Evolutionary conservation across 129 eudicot species (phyloP).

Genomic region (Apium graveolens): DNA sequence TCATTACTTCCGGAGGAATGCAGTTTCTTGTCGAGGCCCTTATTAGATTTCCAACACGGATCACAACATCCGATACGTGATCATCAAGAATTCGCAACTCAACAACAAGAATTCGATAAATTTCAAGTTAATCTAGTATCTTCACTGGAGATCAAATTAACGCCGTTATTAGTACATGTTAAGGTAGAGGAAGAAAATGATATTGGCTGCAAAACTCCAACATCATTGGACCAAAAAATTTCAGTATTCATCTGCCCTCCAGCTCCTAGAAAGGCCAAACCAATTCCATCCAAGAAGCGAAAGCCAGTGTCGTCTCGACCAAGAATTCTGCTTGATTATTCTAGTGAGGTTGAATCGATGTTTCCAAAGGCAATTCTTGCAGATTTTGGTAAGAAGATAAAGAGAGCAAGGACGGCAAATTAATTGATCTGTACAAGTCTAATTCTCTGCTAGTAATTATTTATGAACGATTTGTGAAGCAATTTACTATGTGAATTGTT

Average conservation of each 20-base stretch:
- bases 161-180: not conserved
- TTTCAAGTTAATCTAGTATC: not conserved
- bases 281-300: slow-evolving; percentile 2
- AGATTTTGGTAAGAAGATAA: slow-evolving; percentile 18
- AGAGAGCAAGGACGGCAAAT: slow-evolving; percentile 11
- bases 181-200: slow-evolving; percentile 12
- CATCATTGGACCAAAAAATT: slow-evolving; percentile 4
- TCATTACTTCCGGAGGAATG: slow-evolving; percentile 3
- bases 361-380: slow-evolving; percentile 11
- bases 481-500: not conserved
- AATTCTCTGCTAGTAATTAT: not conserved
- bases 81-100: not conserved
- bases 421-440: not conserved
- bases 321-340: slow-evolving; percentile 10
- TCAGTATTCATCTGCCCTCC: slow-evolving; percentile 11
- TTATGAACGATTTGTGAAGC: not conserved
- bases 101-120: not conserved
- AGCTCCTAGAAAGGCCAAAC: slow-evolving; percentile 12
- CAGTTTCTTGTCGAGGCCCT: slow-evolving; percentile 13
- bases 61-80: not conserved
- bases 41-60: slow-evolving; percentile 6
- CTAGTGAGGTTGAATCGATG: slow-evolving; percentile 17
- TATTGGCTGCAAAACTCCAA: slow-evolving; percentile 12
- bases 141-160: not conserved
- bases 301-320: not conserved